phyloP scores from a whole-genome alignment of 2,329 filamentous ascomycete genomes.

The Teratosphaeria destructans region DNA sequence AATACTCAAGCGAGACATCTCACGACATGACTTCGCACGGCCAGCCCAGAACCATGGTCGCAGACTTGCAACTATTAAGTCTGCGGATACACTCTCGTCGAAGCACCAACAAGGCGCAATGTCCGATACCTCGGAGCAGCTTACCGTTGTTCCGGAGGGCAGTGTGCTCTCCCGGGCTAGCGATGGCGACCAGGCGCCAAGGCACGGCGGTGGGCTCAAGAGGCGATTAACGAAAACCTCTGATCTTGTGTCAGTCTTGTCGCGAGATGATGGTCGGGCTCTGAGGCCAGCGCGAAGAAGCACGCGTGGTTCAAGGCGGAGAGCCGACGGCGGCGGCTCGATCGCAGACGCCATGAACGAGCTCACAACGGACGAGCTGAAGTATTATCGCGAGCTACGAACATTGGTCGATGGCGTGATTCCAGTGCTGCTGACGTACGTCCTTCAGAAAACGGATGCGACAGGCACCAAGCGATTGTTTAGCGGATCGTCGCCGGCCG shows the following conservation, averaged over 20 bases:
- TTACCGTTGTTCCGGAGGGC: conserved; percentile 14
- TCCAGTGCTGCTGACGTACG: conserved; percentile 77
- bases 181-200: conserved; percentile 21
- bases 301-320: conserved; percentile 58
- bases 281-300: conserved; percentile 63
- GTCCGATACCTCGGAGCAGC: conserved; percentile 25
- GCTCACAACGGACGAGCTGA: conserved; percentile 69
- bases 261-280: conserved; percentile 53
- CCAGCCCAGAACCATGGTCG: conserved; percentile 41
- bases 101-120: conserved; percentile 12
- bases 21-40: neutral
- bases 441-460: conserved; percentile 61
- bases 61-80: conserved; percentile 47
- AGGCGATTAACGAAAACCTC: conserved; percentile 81
- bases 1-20: neutral
- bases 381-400: conserved; percentile 83
- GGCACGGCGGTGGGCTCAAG: conserved; percentile 44
- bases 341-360: conserved; percentile 68
- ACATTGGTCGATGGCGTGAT: conserved; percentile 92
- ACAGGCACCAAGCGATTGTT: conserved; percentile 16
- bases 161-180: conserved; percentile 17
- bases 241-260: conserved; percentile 83
- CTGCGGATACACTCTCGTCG: conserved; percentile 42
- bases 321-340: conserved; percentile 55
- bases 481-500: conserved; percentile 35